phyloP scores from a whole-genome alignment of 1,139 yeast genomes.

The Lodderomyces oxycetoniae region DNA sequence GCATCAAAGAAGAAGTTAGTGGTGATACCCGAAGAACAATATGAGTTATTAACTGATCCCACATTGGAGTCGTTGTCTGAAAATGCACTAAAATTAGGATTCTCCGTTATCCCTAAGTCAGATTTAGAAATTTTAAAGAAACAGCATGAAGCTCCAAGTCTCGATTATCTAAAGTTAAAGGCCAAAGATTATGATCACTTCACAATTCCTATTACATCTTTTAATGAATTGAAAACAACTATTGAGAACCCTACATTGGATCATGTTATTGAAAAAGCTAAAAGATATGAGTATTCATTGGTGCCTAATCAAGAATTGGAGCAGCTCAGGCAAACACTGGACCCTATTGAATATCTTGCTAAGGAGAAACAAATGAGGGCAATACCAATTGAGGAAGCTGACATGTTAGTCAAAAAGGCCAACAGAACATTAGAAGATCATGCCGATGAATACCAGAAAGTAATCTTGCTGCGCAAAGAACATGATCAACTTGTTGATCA shows the following conservation, averaged over 20 bases:
- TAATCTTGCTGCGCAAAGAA: not conserved
- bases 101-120: slow-evolving; percentile 14
- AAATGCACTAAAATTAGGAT: slow-evolving; percentile 16
- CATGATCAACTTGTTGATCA: slow-evolving; percentile 3
- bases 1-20: slow-evolving; percentile 13
- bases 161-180: slow-evolving; percentile 18
- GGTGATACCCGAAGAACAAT: slow-evolving; percentile 24
- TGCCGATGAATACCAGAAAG: slow-evolving; percentile 7
- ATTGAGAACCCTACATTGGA: slow-evolving; percentile 19
- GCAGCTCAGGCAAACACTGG: slow-evolving; percentile 8
- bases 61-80: slow-evolving; percentile 14
- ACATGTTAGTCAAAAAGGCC: not conserved
- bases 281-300: slow-evolving; percentile 16
- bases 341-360: slow-evolving; percentile 15
- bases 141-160: slow-evolving; percentile 14
- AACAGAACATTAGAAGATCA: not conserved
- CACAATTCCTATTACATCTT: slow-evolving; percentile 22
- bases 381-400: slow-evolving; percentile 1
- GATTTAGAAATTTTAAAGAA: slow-evolving; percentile 11
- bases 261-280: slow-evolving; percentile 20
- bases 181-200: slow-evolving; percentile 18
- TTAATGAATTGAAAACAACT: slow-evolving; percentile 14
- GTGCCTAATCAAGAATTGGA: slow-evolving; percentile 15
- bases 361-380: slow-evolving; percentile 12
- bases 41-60: slow-evolving; percentile 23